A percentile compares a stretch with the other conserved stretches of the same genome.
These are phyloP conservation scores for Breynia disticha DNA, from an alignment of 441 rosid species.

Conservation along the genomic window DNA sequence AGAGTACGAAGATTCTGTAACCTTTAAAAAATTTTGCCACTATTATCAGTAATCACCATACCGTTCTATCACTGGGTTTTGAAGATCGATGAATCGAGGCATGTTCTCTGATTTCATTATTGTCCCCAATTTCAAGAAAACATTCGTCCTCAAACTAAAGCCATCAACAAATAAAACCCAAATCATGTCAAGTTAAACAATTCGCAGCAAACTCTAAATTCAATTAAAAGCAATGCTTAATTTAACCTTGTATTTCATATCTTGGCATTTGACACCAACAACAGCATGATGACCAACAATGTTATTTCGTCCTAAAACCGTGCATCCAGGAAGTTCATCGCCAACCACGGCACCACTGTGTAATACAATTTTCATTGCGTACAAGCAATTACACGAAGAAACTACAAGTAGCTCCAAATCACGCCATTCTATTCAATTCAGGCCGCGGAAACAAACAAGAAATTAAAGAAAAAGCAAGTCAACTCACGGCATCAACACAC, in stretches of 20 bases:
- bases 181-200: neutral
- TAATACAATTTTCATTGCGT: constrained; percentile 22
- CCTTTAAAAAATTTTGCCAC: neutral
- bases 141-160: constrained; percentile 69
- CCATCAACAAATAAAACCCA: constrained; percentile 3
- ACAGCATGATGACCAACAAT: constrained; percentile 71
- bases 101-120: constrained; percentile 85
- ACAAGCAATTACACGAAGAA: constrained; percentile 2
- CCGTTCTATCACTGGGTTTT: constrained; percentile 59
- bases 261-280: constrained; percentile 91
- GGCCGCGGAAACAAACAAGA: too few relatives aligned
- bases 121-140: constrained; percentile 68
- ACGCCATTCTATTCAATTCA: too few relatives aligned
- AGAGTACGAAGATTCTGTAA: constrained; percentile 7
- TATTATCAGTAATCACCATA: constrained; percentile 19
- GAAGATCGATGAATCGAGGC: constrained; percentile 87
- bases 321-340: constrained; percentile 69
- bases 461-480: neutral
- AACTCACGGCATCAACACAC: constrained; percentile 75
- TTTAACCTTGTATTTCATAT: constrained; percentile 67
- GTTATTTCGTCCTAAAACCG: constrained; percentile 59
- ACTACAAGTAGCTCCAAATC: neutral
- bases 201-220: neutral
- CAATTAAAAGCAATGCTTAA: neutral
- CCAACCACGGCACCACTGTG: constrained; percentile 94